phyloP scores from a whole-genome alignment of 2,329 filamentous ascomycete species.

The Clathrospora elynae region DNA sequence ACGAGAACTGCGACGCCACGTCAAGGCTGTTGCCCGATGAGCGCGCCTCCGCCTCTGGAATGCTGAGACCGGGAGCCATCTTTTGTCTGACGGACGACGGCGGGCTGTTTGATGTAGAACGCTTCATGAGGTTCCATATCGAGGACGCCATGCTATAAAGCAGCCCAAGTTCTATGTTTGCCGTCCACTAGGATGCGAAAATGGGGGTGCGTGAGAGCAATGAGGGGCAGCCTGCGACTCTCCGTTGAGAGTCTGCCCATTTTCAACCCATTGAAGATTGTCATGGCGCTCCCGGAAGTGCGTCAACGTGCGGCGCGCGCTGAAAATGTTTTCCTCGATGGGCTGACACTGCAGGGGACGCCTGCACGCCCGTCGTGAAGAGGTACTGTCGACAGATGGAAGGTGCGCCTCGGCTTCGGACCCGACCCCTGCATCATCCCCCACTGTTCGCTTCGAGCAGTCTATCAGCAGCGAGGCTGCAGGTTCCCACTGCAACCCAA shows the following conservation, averaged over 20 bases:
- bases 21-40: constrained; percentile 34
- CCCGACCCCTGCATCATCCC: constrained; percentile 22
- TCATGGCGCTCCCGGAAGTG: constrained; percentile 15
- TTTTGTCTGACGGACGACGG: constrained; percentile 38
- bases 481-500: not conserved
- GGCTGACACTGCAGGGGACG: constrained; percentile 26
- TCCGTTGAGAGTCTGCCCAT: constrained; percentile 34
- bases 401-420: constrained; percentile 14
- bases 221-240: constrained; percentile 24
- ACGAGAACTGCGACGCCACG: constrained; percentile 23
- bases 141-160: constrained; percentile 42
- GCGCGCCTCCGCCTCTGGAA: constrained; percentile 29
- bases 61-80: constrained; percentile 42
- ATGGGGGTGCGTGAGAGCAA: constrained; percentile 35
- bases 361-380: constrained; percentile 13
- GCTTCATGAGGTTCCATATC: constrained; percentile 45
- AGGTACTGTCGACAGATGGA: constrained; percentile 23
- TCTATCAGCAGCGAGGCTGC: too few species aligned
- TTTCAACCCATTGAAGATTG: constrained; percentile 24
- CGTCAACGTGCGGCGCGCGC: constrained; percentile 10
- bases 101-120: constrained; percentile 32
- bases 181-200: constrained; percentile 30
- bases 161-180: constrained; percentile 7
- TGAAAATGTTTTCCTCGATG: constrained; percentile 30
- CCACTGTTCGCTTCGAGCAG: constrained; percentile 40